Evolutionary conservation across 768 basidiomycete genomes (phyloP).

Genomic region (Chalciporus piperatus): DNA sequence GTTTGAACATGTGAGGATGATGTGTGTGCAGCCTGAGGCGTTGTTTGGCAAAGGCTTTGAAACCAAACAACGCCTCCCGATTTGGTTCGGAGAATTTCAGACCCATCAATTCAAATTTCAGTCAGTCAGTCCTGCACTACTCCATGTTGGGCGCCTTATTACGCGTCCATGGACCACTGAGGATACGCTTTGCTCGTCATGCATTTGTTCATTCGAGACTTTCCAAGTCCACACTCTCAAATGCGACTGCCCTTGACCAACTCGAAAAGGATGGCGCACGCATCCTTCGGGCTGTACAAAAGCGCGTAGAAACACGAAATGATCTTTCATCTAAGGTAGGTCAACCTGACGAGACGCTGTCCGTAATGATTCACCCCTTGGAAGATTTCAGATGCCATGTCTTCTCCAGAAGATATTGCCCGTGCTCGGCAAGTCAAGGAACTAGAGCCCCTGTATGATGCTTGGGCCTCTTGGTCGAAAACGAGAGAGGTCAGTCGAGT

Average conservation of each 20-base stretch:
- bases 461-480: constrained; percentile 65
- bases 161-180: constrained; percentile 15
- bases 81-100: not conserved
- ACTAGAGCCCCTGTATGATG: constrained; percentile 59
- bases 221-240: constrained; percentile 9
- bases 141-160: constrained; percentile 11
- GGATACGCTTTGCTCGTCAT: constrained; percentile 8
- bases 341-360: not conserved
- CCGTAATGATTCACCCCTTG: not conserved
- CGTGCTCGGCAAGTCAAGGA: constrained; percentile 65
- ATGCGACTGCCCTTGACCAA: constrained; percentile 18
- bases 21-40: not conserved
- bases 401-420: constrained; percentile 54
- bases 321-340: constrained; percentile 44
- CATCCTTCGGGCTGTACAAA: constrained; percentile 53
- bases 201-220: constrained; percentile 9
- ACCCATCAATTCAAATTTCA: not conserved
- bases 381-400: constrained; percentile 53
- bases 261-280: constrained; percentile 46
- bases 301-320: constrained; percentile 49
- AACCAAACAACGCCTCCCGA: constrained; percentile 8
- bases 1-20: too few relatives aligned
- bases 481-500: constrained; percentile 51
- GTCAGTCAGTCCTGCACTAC: not conserved
- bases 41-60: constrained; percentile 20